Evolutionary conservation across 495 filamentous ascomycete species (phyloP), one percentile per base, ranked within the genome.

Genomic region (Bombardia bombarda): DNA sequence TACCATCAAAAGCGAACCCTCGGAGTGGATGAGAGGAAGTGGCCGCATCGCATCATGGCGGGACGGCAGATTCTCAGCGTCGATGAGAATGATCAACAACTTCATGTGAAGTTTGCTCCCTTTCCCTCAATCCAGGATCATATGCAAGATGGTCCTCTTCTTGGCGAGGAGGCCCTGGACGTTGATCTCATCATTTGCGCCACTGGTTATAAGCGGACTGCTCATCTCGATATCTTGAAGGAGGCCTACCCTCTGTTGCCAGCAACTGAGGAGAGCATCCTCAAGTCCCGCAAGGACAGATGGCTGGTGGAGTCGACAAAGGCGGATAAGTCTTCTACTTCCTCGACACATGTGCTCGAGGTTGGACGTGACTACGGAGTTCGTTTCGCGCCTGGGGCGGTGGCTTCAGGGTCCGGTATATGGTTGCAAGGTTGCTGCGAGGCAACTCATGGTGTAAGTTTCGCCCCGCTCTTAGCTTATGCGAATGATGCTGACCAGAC

Each of bases 401-500:
- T 95, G 21, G 69, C 81, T 12, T 74, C 78, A 7, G 68, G 65
- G 2, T 70, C 68, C n/a, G 89, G 89, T 9, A 74, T 96, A 24
- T 98, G 87, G 88, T 69, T 98, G 47, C 92, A 96, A 63, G 92
- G 92, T 1, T 96, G 89, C 61, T 92, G 88, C 54, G 88, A 98
- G 65, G 77, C 72, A 45, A 95, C 87, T 21, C 92, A 96, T 59
- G 92, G 92, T 26, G 83, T 88, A 70, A 76, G 81, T 76, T 19
- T 40, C 12, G 21, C 14, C 16, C n/a, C 10, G 5, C 33, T 3
- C 31, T 18, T 23, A n/a, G 9, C 23, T 25, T n/a, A n/a, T 33
- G 22, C 23, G 40, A 28, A 25, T 21, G 12, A 30, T 19, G 17
- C 12, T 26, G 23, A 40, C 21, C 7, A 35, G 9, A 32, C 45